Evolutionary conservation across 1,284 basidiomycete species (phyloP).

Genomic region (Trichosporon sp.): DNA sequence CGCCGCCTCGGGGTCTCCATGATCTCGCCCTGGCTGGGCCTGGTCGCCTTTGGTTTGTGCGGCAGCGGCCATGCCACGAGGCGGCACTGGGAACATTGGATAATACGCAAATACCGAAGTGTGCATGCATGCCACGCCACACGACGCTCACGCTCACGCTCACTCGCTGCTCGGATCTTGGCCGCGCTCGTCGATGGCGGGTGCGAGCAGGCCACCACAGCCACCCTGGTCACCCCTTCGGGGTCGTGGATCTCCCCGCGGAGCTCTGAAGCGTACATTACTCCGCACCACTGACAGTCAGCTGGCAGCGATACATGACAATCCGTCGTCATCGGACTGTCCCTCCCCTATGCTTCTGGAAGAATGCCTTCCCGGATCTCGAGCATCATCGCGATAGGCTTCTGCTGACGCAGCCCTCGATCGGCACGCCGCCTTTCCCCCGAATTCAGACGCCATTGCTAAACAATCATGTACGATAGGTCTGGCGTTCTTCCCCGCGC

Average conservation of each 20-base stretch:
- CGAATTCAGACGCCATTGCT: not conserved
- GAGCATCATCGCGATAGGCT: too few species aligned
- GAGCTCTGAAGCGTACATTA: not conserved
- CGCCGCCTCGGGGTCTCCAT: not conserved
- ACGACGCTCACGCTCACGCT: not conserved
- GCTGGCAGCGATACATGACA: not conserved
- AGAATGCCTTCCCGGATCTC: too few species aligned
- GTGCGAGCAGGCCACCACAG: not conserved
- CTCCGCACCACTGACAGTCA: not conserved
- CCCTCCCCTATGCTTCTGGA: not conserved
- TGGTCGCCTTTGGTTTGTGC: not conserved
- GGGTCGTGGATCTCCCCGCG: not conserved
- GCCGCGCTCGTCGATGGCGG: not conserved
- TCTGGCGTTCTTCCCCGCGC: not conserved
- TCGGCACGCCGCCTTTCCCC: not conserved
- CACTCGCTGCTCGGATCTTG: not conserved
- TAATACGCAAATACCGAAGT: not conserved
- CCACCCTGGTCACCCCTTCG: not conserved
- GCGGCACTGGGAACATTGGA: not conserved
- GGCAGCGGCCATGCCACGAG: not conserved
- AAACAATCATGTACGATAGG: not conserved
- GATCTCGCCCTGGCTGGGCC: too few species aligned
- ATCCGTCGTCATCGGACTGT: conserved; percentile 1
- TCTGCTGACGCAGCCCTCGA: too few species aligned
- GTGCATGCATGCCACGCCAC: too few species aligned